phyloP scores from a whole-genome alignment of 345 rosid species.

The Syzygium aromaticum region DNA sequence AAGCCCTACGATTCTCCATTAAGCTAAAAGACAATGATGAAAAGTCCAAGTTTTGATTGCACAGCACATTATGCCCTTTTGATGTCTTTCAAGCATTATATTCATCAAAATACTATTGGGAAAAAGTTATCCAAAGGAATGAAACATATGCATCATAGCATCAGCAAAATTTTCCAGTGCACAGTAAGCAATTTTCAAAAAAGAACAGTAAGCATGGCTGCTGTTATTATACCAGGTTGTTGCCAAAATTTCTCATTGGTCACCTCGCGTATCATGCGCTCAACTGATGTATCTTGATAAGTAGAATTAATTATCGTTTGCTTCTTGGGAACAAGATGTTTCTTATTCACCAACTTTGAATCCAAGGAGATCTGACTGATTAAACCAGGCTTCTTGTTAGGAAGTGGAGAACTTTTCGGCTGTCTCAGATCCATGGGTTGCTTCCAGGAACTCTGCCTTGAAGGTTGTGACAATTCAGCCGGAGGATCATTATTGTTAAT shows the following conservation, averaged over 20 bases:
- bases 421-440: slow-evolving; percentile 53
- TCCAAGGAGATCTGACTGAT: slow-evolving; percentile 58
- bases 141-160: not conserved
- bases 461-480: slow-evolving; percentile 36
- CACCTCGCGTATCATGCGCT: slow-evolving; percentile 96
- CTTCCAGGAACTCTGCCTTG: slow-evolving; percentile 79
- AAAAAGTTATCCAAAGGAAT: not conserved
- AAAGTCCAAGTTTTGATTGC: not conserved
- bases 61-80: not conserved
- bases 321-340: slow-evolving; percentile 57
- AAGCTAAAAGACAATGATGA: not conserved
- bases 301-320: slow-evolving; percentile 21
- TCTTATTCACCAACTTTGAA: slow-evolving; percentile 61
- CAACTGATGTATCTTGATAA: slow-evolving; percentile 98
- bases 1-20: not conserved
- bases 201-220: not conserved
- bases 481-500: slow-evolving; percentile 48
- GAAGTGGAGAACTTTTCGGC: slow-evolving; percentile 35
- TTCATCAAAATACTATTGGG: not conserved
- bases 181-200: not conserved
- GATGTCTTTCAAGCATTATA: not conserved
- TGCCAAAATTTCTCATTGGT: slow-evolving; percentile 94
- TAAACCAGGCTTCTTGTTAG: slow-evolving; percentile 47
- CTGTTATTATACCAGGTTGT: slow-evolving; percentile 48
- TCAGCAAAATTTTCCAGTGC: not conserved